A percentile compares a stretch with the other conserved stretches of the same genome.
Evolutionary conservation across 768 basidiomycete species (phyloP).

Genomic region (Postia placenta): DNA sequence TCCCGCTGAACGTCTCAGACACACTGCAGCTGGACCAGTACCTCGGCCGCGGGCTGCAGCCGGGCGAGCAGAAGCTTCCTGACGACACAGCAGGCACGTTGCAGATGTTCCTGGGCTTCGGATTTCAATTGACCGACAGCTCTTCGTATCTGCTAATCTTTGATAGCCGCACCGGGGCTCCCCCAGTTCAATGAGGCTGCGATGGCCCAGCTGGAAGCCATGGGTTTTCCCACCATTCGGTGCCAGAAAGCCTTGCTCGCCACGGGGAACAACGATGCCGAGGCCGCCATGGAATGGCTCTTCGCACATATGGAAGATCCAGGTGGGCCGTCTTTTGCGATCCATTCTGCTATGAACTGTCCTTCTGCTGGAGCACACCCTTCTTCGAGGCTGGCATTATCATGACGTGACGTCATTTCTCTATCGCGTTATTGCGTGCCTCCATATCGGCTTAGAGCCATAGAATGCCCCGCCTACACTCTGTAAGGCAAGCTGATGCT

Average conservation of each 20-base stretch:
- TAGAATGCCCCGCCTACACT: too few species aligned
- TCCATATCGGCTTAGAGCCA: too few species aligned
- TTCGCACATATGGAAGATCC: constrained; percentile 94
- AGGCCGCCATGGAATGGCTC: constrained; percentile 93
- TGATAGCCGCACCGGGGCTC: constrained; percentile 28
- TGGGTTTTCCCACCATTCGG: constrained; percentile 87
- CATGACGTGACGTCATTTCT: too few species aligned
- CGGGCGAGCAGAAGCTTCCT: constrained; percentile 63
- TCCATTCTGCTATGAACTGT: background rate
- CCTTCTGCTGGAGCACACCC: too few species aligned
- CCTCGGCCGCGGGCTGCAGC: constrained; percentile 52
- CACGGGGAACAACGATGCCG: constrained; percentile 70
- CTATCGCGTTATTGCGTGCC: too few species aligned
- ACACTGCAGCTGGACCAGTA: constrained; percentile 57
- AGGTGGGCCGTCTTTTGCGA: constrained; percentile 37
- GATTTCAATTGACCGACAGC: background rate
- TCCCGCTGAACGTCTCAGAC: constrained; percentile 74
- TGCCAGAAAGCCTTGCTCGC: constrained; percentile 90
- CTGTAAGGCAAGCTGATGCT: too few species aligned
- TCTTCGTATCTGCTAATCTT: background rate
- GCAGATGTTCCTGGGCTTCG: background rate
- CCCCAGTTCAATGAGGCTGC: constrained; percentile 73
- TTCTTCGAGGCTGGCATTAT: too few species aligned
- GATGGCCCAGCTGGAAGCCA: constrained; percentile 70
- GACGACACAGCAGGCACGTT: constrained; percentile 37